phyloP scores from a whole-genome alignment of 2,329 filamentous ascomycete species.

The Cladophialophora exuberans region DNA sequence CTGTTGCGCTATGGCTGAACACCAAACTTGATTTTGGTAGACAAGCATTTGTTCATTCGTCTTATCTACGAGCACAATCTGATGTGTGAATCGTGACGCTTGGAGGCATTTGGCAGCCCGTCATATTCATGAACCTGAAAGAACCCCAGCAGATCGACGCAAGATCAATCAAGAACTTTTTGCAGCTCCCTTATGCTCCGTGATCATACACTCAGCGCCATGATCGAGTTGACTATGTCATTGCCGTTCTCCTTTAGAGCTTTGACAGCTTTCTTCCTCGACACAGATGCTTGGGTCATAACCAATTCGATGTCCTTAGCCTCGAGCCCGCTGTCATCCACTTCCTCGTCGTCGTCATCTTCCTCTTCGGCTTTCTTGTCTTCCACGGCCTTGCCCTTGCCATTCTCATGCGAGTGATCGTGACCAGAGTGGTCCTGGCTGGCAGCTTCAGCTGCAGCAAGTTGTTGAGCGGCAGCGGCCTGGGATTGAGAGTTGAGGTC shows the following conservation, averaged over 20 bases:
- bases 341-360: conserved; percentile 93
- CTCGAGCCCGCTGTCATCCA: conserved; percentile 91
- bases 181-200: conserved; percentile 1
- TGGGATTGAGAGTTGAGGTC: conserved; percentile 98
- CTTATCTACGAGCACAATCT: conserved; percentile 18
- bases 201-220: conserved; percentile 82
- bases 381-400: conserved; percentile 65
- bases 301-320: conserved; percentile 99
- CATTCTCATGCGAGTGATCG: conserved; percentile 61
- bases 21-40: neutral
- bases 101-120: conserved; percentile 1
- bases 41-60: conserved; percentile 12
- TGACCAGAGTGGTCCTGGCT: conserved; percentile 64
- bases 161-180: conserved; percentile 22
- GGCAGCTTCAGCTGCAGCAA: conserved; percentile 72
- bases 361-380: conserved; percentile 71
- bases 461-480: conserved; percentile 92
- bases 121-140: conserved; percentile 1
- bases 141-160: conserved; percentile 3
- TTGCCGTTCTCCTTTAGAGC: conserved; percentile 97
- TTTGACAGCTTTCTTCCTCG: conserved; percentile 98
- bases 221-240: conserved; percentile 99
- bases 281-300: conserved; percentile 96
- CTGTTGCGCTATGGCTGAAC: too few species aligned
- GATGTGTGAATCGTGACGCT: conserved; percentile 1